A percentile compares a stretch with the other conserved stretches of the same genome.
These are phyloP conservation scores for Linnemannia zychae DNA, from an alignment of 192 early-diverging fungal species.

Conservation along the genomic window DNA sequence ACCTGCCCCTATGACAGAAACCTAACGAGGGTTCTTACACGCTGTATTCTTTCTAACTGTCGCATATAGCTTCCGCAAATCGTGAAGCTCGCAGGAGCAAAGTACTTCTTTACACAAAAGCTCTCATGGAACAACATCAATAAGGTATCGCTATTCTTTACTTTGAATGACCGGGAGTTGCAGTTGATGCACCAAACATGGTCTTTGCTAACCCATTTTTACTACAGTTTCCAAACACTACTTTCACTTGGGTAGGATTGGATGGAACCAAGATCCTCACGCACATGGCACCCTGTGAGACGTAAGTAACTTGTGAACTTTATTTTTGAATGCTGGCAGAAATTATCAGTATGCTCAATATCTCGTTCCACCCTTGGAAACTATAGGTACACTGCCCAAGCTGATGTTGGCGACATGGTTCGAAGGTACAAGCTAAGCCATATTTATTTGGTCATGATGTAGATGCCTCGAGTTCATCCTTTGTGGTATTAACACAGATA, in stretches of 20 bases:
- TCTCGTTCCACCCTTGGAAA: background rate
- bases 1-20: background rate
- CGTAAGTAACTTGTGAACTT: slow-evolving; percentile 56
- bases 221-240: slow-evolving; percentile 90
- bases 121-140: slow-evolving; percentile 99
- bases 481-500: background rate
- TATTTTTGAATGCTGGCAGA: background rate
- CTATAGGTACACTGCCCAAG: slow-evolving; percentile 43
- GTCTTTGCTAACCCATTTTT: background rate
- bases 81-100: slow-evolving; percentile 75
- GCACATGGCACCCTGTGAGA: slow-evolving; percentile 94
- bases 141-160: slow-evolving; percentile 62
- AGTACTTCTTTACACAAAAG: slow-evolving; percentile 99
- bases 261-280: slow-evolving; percentile 88
- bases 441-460: background rate
- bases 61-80: slow-evolving; percentile 86
- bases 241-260: slow-evolving; percentile 94
- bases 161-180: background rate
- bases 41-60: slow-evolving; percentile 1
- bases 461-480: background rate
- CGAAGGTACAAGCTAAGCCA: slow-evolving; percentile 24
- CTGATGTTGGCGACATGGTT: slow-evolving; percentile 49
- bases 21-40: background rate
- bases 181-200: background rate
- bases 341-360: background rate